Evolutionary conservation across 805 yeast species (phyloP), one percentile per base, ranked within the genome.

Genomic region (Metschnikowia noctiluminum): DNA sequence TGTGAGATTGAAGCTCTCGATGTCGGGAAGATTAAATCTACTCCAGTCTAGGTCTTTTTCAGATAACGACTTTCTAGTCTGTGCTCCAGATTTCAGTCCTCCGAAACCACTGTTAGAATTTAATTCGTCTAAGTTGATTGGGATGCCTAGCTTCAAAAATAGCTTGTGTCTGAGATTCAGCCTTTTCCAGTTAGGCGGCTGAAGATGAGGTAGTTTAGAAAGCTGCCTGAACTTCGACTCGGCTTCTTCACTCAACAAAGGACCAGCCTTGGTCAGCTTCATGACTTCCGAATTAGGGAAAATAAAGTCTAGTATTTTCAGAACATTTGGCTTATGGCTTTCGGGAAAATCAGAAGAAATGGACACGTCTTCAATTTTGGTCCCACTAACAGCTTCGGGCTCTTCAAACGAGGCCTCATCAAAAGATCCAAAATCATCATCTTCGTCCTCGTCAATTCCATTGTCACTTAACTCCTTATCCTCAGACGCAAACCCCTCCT

Each of bases 121-220:
- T 16, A 72, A 41, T 50, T 84, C 87, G 62, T 84, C 89, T 13
- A 84, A 68, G 57, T 85, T 84, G 37, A 87, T 78, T 0, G 95
- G 95, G 2, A 89, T 77, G 1, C 91, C 90, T 39, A 89, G 68
- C 28, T 82, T 77, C 15, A 84, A 70, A 31, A 86, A 70, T 31
- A 89, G 64, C 55, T 79, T 81, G 56, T 85, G 78, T 43, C 90
- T 78, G 26, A 86, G 75, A 15, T 81, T 72, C 60, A 87, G 84
- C 46, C 76, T 76, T 38, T 76, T 78, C 96, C 96, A 89, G 50
- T 82, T 83, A 14, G 83, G 76, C 1, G 84, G 86, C 28, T 74
- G 75, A 32, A 80, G 63, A 42, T 74, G 73, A 0, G 82, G 81
- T 13, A 71, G 50, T 9, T 70, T 68, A 2, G 80, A 69, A n/a